Evolutionary conservation across 257 asterid genomes (phyloP), one percentile per base, ranked within the genome.

Genomic region (Nicotiana noctiflora): DNA sequence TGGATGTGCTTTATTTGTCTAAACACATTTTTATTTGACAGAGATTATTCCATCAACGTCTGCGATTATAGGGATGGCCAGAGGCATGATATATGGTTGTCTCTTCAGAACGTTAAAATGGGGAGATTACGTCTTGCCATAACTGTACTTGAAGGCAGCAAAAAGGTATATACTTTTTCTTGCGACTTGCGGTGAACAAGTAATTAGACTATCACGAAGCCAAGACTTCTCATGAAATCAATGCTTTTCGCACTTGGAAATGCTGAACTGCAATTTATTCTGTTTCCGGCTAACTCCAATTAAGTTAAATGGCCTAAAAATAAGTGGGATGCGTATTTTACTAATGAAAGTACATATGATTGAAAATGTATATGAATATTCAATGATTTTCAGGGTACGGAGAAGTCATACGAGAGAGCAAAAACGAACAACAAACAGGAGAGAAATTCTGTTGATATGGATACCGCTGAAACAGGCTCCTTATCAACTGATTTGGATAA

Each of bases 101-200:
- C 98, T 81, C 97, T 96, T 65, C 89, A 88, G 87, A 91, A 90
- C 79, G 88, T 91, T 56, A 96, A 92, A 84, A 84, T 83, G 82
- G 99, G 99, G 86, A 87, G 98, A 80, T 76, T 96, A 85, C 98
- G 77, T 89, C 90, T 96, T 83, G 99, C 98, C 17, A 67, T 96
- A 56, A 91, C 97, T 27, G 94, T 96, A 64, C 52, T 82, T n/a
- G 91, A 90, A 84, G 86, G 70, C 75, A 83, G 82, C 75, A 89
- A 46, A 82, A 91, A 94, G 98, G 99, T 96, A 90, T 29, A 51
- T 25, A 51, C 17, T 74, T 60, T 74, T 49, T 49, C 62, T 7
- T 25, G 79, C 6, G 14, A 8, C 61, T 15, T 23, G 37, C 7
- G 1, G 62, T 70, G 1, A 44, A 44, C 59, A 44, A 44, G 8